Evolutionary conservation across 257 asterid species (phyloP).

Genomic region (Scutellaria minor): DNA sequence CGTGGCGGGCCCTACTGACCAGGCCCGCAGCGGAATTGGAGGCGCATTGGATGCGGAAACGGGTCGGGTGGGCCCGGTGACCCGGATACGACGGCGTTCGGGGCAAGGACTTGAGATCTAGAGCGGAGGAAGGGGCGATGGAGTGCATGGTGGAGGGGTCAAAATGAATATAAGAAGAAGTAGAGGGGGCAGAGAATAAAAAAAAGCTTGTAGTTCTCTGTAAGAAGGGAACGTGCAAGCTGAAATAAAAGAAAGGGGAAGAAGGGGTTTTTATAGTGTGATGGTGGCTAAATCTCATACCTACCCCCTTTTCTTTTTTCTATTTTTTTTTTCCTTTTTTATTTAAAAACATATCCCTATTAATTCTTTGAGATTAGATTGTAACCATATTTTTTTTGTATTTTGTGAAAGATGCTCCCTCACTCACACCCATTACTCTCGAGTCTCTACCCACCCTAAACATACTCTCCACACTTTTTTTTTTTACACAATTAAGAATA

Average conservation of each 20-base stretch:
- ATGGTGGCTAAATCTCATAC: conserved; percentile 37
- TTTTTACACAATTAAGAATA: no score
- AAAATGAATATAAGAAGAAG: not conserved
- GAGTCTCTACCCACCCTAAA: no score
- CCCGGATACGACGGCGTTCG: conserved; percentile 27
- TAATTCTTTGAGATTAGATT: no score
- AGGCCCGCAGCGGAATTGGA: conserved; percentile 33
- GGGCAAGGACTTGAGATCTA: conserved; percentile 41
- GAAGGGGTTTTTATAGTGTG: conserved; percentile 30
- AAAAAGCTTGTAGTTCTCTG: not conserved
- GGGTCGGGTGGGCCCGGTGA: conserved; percentile 30
- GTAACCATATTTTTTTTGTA: no score
- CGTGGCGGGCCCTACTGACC: conserved; percentile 51
- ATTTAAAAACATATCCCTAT: not conserved
- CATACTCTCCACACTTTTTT: no score
- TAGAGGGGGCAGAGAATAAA: not conserved
- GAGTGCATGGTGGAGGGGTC: conserved; percentile 35
- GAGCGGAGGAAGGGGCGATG: conserved; percentile 34
- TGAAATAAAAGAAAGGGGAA: not conserved
- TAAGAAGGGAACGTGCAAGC: conserved; percentile 35
- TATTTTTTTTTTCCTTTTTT: not conserved
- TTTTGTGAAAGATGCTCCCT: no score
- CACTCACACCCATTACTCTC: no score
- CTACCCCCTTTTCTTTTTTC: conserved; percentile 20
- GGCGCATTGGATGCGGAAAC: conserved; percentile 29